Base-by-base conservation (phyloP, 441 rosid genomes). In the Bocquillonia castaneifolia region DNA sequence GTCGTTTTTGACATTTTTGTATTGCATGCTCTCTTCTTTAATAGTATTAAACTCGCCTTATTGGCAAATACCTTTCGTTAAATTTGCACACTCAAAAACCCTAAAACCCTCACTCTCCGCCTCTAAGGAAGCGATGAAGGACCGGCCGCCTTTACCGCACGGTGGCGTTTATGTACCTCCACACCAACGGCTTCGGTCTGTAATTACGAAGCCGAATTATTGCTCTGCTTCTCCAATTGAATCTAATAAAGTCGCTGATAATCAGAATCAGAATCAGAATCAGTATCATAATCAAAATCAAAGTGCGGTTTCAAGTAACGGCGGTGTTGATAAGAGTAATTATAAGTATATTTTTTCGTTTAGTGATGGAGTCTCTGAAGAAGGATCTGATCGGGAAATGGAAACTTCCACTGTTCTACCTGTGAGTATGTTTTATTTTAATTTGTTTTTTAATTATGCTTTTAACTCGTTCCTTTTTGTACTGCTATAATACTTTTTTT, bases 141-240 rank as follows among this genome's bases (percentile, higher is more conserved):
- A 91, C 81, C 86, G 86, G 72, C 82, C 83, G 69, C 90, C 85
- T 65, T 77, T 87, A 36, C 77, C 90, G 1, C 59, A 70, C 71
- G 84, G 83, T 76, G 69, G 79, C 82, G 81, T 86, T 71, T 93
- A 89, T 76, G 79, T 84, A 59, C 96, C 97, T 52, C 97, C 96
- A 1, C 90, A 88, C 79, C 93, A 83, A 65, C 96, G 97, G 45
- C 83, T 79, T 58, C 85, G 85, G 71, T 81, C 89, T 72, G 74
- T 74, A 64, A 60, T 79, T 50, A 59, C 81, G 28, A 36, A 78
- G 58, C 76, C 82, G 8, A 79, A 65, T 64, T 66, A 28, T 58
- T 54, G 61, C 69, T 20, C 66, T 17, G 53, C 66, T 32, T 34
- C 72, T 47, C 61, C 44, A 42, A 14, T 54, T 29, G 68, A 70